phyloP scores from a whole-genome alignment of 305 asterid species.

The Rubia balearica region DNA sequence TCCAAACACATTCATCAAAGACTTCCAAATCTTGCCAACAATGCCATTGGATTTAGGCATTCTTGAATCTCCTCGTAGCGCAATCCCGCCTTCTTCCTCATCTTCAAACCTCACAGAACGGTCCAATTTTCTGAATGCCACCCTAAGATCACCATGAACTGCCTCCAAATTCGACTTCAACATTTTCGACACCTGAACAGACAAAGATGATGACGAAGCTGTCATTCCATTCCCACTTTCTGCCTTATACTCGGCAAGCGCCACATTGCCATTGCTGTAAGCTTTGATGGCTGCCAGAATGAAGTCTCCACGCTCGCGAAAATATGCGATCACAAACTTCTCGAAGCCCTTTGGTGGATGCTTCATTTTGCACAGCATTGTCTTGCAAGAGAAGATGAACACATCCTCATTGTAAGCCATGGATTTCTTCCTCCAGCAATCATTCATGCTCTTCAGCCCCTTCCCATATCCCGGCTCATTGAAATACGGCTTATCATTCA shows the following conservation, averaged over 20 bases:
- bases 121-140: conserved; percentile 10
- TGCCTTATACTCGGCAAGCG: conserved; percentile 10
- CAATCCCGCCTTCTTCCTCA: background rate
- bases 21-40: conserved; percentile 5
- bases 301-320: conserved; percentile 10
- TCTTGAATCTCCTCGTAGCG: background rate
- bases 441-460: background rate
- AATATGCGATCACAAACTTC: conserved; percentile 18
- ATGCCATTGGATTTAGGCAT: conserved; percentile 6
- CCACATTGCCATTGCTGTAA: conserved; percentile 12
- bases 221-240: conserved; percentile 7
- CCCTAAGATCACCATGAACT: conserved; percentile 7
- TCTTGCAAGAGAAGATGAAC: conserved; percentile 24
- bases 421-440: background rate
- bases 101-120: background rate
- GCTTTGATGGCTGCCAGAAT: conserved; percentile 20
- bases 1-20: conserved; percentile 13
- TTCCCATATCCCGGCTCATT: conserved; percentile 20
- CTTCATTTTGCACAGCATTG: conserved; percentile 16
- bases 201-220: background rate
- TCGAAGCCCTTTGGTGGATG: conserved; percentile 26
- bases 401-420: conserved; percentile 19
- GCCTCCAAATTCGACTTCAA: conserved; percentile 14
- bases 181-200: conserved; percentile 6
- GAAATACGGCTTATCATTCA: conserved; percentile 22